These are phyloP conservation scores for Monosporascus sp. DNA, from an alignment of 2,329 filamentous ascomycete species.

Conservation along the genomic window DNA sequence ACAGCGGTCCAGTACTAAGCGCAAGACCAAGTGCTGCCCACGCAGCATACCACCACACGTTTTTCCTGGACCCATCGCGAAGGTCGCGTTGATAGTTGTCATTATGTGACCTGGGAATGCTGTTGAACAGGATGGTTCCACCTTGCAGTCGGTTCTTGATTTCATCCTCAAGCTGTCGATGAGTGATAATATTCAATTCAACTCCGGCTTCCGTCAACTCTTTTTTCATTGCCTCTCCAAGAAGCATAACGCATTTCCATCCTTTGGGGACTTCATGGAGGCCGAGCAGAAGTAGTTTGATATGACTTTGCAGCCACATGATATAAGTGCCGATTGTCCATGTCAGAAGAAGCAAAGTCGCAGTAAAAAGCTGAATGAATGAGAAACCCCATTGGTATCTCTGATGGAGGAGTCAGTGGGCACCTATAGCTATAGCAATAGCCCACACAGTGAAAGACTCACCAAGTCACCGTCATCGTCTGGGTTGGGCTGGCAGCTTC, in stretches of 20 bases:
- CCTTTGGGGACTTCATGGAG: constrained; percentile 5
- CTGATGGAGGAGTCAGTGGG: not conserved
- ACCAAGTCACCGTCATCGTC: not conserved
- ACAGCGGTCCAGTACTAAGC: no score
- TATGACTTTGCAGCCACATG: constrained; percentile 14
- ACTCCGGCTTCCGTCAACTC: constrained; percentile 5
- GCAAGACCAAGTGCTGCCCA: no score
- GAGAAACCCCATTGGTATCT: constrained; percentile 21
- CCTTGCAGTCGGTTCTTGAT: constrained; percentile 8
- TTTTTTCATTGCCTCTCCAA: constrained; percentile 1
- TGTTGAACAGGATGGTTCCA: constrained; percentile 6
- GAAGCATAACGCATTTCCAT: constrained; percentile 3
- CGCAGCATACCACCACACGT: no score
- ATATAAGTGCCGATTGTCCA: constrained; percentile 15
- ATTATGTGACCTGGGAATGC: no score
- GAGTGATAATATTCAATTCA: constrained; percentile 4
- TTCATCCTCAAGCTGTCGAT: constrained; percentile 5
- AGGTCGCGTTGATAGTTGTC: no score
- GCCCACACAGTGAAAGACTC: not conserved
- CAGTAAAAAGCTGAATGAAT: constrained; percentile 14
- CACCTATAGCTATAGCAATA: not conserved
- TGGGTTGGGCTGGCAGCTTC: not conserved
- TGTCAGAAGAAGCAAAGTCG: constrained; percentile 6
- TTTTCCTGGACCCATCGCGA: not conserved
- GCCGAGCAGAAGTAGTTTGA: constrained; percentile 1